Conservation (phyloP, 305 asterid genomes). For the Rubia peregrina region DNA sequence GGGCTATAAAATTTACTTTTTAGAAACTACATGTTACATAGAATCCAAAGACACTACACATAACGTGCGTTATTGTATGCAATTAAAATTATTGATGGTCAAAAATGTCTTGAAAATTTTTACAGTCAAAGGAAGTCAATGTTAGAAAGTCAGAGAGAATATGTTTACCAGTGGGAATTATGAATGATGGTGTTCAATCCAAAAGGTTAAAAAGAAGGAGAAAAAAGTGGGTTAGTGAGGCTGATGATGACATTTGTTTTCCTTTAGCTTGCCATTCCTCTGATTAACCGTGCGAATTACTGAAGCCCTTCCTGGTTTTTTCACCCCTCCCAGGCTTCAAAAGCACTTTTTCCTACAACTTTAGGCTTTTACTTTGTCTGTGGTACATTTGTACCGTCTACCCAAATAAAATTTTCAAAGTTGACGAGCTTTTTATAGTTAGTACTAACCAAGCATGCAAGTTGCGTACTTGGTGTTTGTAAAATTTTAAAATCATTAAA, state of each 20-base stretch:
- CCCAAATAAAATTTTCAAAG: background rate
- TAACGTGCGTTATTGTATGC: no score
- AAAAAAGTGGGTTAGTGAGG: conserved; percentile 27
- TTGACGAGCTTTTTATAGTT: conserved; percentile 1
- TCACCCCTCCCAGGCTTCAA: conserved; percentile 24
- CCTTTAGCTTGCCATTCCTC: conserved; percentile 42
- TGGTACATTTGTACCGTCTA: background rate
- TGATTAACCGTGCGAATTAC: conserved; percentile 42
- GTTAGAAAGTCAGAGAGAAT: no score
- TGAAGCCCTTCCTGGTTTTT: conserved; percentile 31
- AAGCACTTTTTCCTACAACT: conserved; percentile 15
- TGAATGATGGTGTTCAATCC: conserved; percentile 16
- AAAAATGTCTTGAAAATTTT: no score
- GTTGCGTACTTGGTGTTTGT: background rate
- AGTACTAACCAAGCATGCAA: background rate
- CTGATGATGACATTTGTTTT: conserved; percentile 41
- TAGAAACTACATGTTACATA: no score
- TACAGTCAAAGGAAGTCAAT: no score
- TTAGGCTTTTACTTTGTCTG: background rate
- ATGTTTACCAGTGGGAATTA: conserved; percentile 6
- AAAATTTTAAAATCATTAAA: no score
- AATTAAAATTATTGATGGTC: no score
- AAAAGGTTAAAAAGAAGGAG: conserved; percentile 3
- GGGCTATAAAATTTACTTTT: no score
- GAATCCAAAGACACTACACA: no score